Conservation (phyloP, 306 rosid species). For the Albizia julibrissin region DNA sequence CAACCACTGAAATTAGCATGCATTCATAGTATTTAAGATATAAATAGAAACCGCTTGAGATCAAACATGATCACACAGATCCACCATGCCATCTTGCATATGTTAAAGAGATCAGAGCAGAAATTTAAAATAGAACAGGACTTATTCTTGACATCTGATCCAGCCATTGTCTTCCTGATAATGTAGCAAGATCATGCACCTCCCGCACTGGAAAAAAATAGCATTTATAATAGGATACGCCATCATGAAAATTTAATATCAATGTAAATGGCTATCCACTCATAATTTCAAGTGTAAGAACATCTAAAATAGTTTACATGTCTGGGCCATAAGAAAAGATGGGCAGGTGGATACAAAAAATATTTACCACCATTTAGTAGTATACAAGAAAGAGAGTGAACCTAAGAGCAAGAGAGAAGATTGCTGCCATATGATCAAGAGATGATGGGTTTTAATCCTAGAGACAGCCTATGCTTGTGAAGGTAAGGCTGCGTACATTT, state of each 20-base stretch:
- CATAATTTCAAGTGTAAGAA: slow-evolving; percentile 7
- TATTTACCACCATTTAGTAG: neutral
- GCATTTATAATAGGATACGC: neutral
- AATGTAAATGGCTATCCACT: neutral
- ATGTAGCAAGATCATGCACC: neutral
- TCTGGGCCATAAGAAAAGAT: neutral
- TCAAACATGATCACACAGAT: neutral
- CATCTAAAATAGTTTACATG: neutral
- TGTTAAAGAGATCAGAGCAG: neutral
- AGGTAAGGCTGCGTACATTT: too few species aligned
- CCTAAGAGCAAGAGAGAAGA: too few species aligned
- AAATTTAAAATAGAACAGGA: neutral
- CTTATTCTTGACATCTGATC: neutral
- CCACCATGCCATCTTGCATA: neutral
- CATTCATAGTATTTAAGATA: neutral
- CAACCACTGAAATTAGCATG: neutral
- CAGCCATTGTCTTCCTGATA: neutral
- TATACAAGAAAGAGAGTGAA: too few species aligned
- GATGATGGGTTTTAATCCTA: too few species aligned
- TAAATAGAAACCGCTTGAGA: neutral
- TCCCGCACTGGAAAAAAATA: neutral
- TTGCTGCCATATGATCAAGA: too few species aligned
- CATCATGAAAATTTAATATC: neutral
- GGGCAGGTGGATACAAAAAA: neutral
- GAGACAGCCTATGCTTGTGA: too few species aligned